Evolutionary conservation across 768 basidiomycete genomes (phyloP).

Genomic region (Nidularia sp.): DNA sequence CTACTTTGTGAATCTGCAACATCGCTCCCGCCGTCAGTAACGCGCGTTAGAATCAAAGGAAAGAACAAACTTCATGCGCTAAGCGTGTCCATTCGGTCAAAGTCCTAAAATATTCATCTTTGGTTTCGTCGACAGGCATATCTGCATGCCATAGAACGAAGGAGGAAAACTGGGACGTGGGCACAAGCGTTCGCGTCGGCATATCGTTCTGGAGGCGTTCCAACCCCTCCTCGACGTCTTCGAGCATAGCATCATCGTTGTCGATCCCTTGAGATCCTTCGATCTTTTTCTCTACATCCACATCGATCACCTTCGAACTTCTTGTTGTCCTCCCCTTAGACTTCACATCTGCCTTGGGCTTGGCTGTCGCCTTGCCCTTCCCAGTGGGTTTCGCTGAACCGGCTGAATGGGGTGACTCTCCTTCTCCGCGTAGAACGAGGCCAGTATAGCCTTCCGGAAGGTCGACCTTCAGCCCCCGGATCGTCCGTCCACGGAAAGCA

Average conservation of each 20-base stretch:
- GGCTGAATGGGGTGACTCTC: slow-evolving; percentile 4
- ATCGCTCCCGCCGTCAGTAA: slow-evolving; percentile 1
- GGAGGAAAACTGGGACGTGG: slow-evolving; percentile 54
- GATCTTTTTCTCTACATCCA: slow-evolving; percentile 15
- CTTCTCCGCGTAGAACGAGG: slow-evolving; percentile 45
- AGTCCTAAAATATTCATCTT: slow-evolving; percentile 68
- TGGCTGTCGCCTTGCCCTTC: slow-evolving; percentile 13
- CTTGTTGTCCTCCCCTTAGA: slow-evolving; percentile 19
- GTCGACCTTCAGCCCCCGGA: slow-evolving; percentile 61
- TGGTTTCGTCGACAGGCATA: slow-evolving; percentile 60
- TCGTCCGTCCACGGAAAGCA: slow-evolving; percentile 70
- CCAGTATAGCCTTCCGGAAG: slow-evolving; percentile 69
- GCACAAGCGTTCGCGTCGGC: slow-evolving; percentile 31
- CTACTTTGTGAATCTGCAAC: slow-evolving; percentile 17
- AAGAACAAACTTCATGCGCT: slow-evolving; percentile 50
- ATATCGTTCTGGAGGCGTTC: slow-evolving; percentile 10
- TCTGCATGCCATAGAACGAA: slow-evolving; percentile 80
- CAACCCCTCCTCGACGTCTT: neutral
- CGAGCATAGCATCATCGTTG: slow-evolving; percentile 1
- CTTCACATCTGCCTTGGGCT: slow-evolving; percentile 3
- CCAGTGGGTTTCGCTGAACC: slow-evolving; percentile 1
- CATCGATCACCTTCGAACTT: slow-evolving; percentile 20
- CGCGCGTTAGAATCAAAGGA: neutral
- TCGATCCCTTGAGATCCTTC: slow-evolving; percentile 3
- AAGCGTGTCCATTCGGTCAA: slow-evolving; percentile 70